Evolutionary conservation across 352 stramenopile species (phyloP).

Genomic region (Pythium sukuiense): DNA sequence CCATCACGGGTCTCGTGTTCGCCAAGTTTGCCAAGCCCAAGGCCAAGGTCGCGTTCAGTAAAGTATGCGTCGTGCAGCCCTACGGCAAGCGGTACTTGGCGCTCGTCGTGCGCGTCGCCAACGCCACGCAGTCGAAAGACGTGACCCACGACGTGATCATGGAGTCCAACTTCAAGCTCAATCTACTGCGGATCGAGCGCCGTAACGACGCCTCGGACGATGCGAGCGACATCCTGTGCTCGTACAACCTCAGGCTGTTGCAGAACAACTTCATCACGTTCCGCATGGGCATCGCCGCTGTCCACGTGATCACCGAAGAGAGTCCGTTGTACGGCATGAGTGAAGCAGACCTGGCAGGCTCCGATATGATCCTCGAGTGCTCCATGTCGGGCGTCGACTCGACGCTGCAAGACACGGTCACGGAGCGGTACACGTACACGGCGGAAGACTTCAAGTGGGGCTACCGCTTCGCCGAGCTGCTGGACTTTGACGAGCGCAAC

Average conservation of each 20-base stretch:
- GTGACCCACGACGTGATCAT: slow-evolving; percentile 85
- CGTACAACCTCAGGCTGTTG: slow-evolving; percentile 76
- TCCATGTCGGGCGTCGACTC: slow-evolving; percentile 80
- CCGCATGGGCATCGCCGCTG: slow-evolving; percentile 75
- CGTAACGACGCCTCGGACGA: slow-evolving; percentile 24
- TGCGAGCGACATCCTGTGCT: slow-evolving; percentile 41
- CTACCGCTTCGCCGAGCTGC: slow-evolving; percentile 68
- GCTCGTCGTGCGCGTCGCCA: slow-evolving; percentile 78
- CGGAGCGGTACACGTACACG: slow-evolving; percentile 79
- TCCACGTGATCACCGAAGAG: slow-evolving; percentile 75
- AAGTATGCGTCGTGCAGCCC: slow-evolving; percentile 72
- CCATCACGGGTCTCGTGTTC: slow-evolving; percentile 81
- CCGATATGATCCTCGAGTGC: slow-evolving; percentile 79
- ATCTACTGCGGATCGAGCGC: slow-evolving; percentile 73
- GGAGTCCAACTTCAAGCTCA: slow-evolving; percentile 78
- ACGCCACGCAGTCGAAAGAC: slow-evolving; percentile 77
- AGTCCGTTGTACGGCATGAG: slow-evolving; percentile 69
- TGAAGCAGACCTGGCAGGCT: slow-evolving; percentile 49
- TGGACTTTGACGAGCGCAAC: slow-evolving; percentile 70
- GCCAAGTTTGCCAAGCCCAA: slow-evolving; percentile 82
- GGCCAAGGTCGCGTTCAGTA: slow-evolving; percentile 80
- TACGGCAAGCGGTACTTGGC: slow-evolving; percentile 73
- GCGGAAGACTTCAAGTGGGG: slow-evolving; percentile 63
- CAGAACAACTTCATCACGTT: slow-evolving; percentile 89
- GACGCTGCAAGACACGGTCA: slow-evolving; percentile 81